Evolutionary conservation across 371 early-diverging fungal species (phyloP).

Genomic region (Actinomortierella wolfii): DNA sequence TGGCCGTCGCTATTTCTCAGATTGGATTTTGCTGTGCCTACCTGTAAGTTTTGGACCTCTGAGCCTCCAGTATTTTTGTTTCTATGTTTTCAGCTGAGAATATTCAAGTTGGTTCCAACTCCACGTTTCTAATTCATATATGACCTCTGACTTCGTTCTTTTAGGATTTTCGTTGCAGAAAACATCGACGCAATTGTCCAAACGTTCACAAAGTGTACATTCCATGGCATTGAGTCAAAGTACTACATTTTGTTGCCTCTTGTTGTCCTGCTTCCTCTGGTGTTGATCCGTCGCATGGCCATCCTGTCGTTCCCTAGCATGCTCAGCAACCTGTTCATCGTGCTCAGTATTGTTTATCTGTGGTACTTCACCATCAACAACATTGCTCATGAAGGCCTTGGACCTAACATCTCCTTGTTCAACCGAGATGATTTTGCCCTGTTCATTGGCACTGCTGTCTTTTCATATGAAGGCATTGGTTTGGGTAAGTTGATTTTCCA

Average conservation of each 20-base stretch:
- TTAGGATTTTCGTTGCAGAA: constrained; percentile 51
- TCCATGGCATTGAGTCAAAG: constrained; percentile 38
- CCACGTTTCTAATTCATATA: no score
- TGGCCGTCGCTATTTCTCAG: constrained; percentile 75
- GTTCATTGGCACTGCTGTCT: constrained; percentile 79
- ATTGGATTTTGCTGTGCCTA: constrained; percentile 72
- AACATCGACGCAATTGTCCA: constrained; percentile 52
- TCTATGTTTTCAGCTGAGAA: no score
- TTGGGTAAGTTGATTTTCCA: constrained; percentile 50
- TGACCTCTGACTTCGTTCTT: no score
- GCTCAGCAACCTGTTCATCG: constrained; percentile 75
- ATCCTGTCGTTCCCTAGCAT: constrained; percentile 70
- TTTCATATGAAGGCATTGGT: constrained; percentile 83
- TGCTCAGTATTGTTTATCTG: constrained; percentile 62
- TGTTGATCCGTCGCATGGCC: constrained; percentile 71
- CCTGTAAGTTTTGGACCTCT: no score
- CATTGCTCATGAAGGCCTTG: constrained; percentile 43
- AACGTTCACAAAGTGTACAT: constrained; percentile 46
- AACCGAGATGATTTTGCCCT: constrained; percentile 66
- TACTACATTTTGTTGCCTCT: constrained; percentile 66
- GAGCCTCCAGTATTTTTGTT: no score
- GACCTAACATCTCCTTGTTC: constrained; percentile 54
- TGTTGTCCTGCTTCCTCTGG: constrained; percentile 65
- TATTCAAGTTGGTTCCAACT: no score
- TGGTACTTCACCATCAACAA: constrained; percentile 52